A percentile compares a stretch with the other conserved stretches of the same genome.
Conservation (phyloP, 768 basidiomycete genomes). For the Suillus brevipes region DNA sequence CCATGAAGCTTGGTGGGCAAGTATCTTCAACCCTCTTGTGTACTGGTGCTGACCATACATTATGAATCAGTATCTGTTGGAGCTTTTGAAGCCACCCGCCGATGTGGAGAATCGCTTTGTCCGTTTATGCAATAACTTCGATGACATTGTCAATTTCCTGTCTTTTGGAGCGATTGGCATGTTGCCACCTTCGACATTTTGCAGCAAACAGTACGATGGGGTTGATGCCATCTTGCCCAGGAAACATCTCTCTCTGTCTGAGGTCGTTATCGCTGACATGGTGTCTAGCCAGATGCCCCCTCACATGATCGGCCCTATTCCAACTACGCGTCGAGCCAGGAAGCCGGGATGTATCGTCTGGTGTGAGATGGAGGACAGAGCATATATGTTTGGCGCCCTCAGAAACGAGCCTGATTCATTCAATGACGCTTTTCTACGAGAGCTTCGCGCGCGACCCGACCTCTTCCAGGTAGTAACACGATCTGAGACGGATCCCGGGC, state of each 20-base stretch:
- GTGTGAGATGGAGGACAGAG: constrained; percentile 23
- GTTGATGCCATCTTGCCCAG: constrained; percentile 8
- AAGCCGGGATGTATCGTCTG: constrained; percentile 22
- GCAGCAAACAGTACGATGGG: constrained; percentile 1
- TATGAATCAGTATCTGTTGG: constrained; percentile 10
- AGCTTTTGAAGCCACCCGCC: constrained; percentile 11
- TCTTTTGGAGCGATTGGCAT: constrained; percentile 24
- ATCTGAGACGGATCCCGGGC: constrained; percentile 29
- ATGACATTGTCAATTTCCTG: constrained; percentile 33
- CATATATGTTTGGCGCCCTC: constrained; percentile 34
- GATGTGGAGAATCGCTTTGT: constrained; percentile 32
- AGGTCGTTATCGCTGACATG: constrained; percentile 23
- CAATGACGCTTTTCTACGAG: constrained; percentile 25
- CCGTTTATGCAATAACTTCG: constrained; percentile 31
- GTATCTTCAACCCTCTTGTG: constrained; percentile 9
- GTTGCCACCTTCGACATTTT: constrained; percentile 22
- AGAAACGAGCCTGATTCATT: constrained; percentile 29
- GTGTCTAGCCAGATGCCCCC: constrained; percentile 3
- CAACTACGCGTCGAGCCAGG: constrained; percentile 11
- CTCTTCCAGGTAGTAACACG: constrained; percentile 32
- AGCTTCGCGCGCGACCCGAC: constrained; percentile 32
- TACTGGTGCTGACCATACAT: background rate
- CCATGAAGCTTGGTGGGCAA: constrained; percentile 35
- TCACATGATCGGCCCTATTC: constrained; percentile 5
- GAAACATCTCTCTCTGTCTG: constrained; percentile 25